Evolutionary conservation across 2,329 filamentous ascomycete species (phyloP), one percentile per base, ranked within the genome.

Genomic region (Penicillium capsulatum): DNA sequence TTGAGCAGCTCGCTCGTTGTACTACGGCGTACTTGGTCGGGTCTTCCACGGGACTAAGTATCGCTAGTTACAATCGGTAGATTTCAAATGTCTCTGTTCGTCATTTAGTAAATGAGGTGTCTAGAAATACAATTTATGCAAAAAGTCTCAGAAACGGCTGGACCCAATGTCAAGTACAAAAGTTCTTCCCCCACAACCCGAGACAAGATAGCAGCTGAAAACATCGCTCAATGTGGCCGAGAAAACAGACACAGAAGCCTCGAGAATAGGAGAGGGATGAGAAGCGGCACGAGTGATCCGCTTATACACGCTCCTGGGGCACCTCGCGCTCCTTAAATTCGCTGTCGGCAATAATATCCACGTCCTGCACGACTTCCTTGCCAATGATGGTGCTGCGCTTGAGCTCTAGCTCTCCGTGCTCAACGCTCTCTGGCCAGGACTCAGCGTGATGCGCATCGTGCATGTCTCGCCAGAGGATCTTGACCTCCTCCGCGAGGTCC

Each of bases 381-480:
- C 56, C 55, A 19, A 68, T 65, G 27, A 68, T 55, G 51, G 65
- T 59, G 33, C 59, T 56, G 13, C 58, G 56, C 37, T 45, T 60
- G 17, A 57, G 56, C 26, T 65, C 59, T 45, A 73, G 47, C 38
- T 64, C 59, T 38, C 64, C 68, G 44, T 73, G 70, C 5, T 59
- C 50, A 31, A 72, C 68, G 17, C 50, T 59, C n/a, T 57, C 52
- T 8, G 69, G 67, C 70, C 70, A 73, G 4, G 51, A 39, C 40
- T 61, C 50, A 6, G 70, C 70, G 43, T 55, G 63, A 26, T 60
- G 58, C 17, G 68, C 67, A 53, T 72, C 66, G 34, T 69, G 60
- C 20, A 70, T 30, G 52, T 73, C 67, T 11, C 59, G 62, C 70
- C 70, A 73, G 38, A 67, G 60, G 26, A 73, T 61, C 51, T 68